phyloP scores from a whole-genome alignment of 2,329 filamentous ascomycete species.

The Eurotiales sp. region DNA sequence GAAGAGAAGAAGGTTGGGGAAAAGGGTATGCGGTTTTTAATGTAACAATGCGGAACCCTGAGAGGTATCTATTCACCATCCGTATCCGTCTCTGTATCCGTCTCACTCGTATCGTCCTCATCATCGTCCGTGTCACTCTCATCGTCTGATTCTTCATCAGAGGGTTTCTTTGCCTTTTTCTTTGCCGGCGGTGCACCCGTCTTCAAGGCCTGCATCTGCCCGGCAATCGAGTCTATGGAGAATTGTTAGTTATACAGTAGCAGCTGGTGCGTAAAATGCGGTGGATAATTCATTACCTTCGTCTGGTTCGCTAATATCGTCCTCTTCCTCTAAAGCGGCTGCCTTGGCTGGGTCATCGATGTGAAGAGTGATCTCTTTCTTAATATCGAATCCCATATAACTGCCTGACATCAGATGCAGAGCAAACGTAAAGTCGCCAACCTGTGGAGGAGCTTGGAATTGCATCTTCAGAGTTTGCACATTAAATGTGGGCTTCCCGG shows the following conservation, averaged over 20 bases:
- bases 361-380: slow-evolving; percentile 81
- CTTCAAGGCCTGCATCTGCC: slow-evolving; percentile 86
- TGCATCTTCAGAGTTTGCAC: slow-evolving; percentile 97
- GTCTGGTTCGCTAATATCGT: slow-evolving; percentile 96
- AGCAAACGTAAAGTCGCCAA: slow-evolving; percentile 89
- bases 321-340: slow-evolving; percentile 73
- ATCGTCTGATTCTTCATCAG: slow-evolving; percentile 55
- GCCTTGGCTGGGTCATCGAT: slow-evolving; percentile 89
- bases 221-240: slow-evolving; percentile 72
- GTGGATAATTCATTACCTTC: slow-evolving; percentile 64
- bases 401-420: slow-evolving; percentile 93
- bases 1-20: slow-evolving; percentile 10
- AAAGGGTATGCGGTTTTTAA: slow-evolving; percentile 17
- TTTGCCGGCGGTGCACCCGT: slow-evolving; percentile 61
- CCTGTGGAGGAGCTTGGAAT: slow-evolving; percentile 89
- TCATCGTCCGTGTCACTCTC: slow-evolving; percentile 64
- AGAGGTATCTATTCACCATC: slow-evolving; percentile 57
- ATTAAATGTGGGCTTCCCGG: slow-evolving; percentile 84
- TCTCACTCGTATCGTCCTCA: slow-evolving; percentile 54
- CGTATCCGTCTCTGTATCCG: slow-evolving; percentile 71
- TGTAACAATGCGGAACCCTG: slow-evolving; percentile 14
- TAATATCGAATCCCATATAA: slow-evolving; percentile 90
- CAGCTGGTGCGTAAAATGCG: slow-evolving; percentile 13
- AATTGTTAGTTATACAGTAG: background rate
- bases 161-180: slow-evolving; percentile 52